A percentile compares a stretch with the other conserved stretches of the same genome.
phyloP scores from a whole-genome alignment of 768 basidiomycete species.

The Mycena vitilis region DNA sequence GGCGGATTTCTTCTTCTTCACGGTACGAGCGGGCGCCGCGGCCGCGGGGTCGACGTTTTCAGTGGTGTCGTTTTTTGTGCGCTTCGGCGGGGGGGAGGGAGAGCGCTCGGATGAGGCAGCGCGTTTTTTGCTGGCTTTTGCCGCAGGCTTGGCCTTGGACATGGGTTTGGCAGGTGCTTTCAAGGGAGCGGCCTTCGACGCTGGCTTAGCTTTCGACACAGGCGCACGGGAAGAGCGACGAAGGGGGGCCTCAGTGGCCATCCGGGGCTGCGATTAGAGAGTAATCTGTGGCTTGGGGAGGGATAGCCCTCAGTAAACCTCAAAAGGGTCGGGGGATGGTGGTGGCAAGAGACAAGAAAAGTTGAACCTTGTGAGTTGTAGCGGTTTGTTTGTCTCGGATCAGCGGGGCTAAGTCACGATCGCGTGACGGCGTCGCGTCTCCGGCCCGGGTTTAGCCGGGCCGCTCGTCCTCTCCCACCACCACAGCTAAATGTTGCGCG shows the following conservation, averaged over 20 bases:
- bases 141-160: conserved; percentile 49
- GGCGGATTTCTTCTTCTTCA: conserved; percentile 44
- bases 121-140: conserved; percentile 58
- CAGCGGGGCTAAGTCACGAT: conserved; percentile 2
- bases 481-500: conserved; percentile 8
- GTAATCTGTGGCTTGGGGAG: neutral
- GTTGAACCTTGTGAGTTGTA: neutral
- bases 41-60: conserved; percentile 61
- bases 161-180: conserved; percentile 52
- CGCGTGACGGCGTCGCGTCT: conserved; percentile 6
- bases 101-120: conserved; percentile 60
- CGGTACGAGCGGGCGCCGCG: conserved; percentile 50
- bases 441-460: neutral
- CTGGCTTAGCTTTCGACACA: conserved; percentile 54
- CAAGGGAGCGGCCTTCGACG: conserved; percentile 39
- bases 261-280: neutral
- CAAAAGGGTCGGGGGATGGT: conserved; percentile 12
- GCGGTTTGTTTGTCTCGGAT: neutral
- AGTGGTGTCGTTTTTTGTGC: conserved; percentile 50
- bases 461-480: neutral
- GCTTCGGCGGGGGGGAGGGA: conserved; percentile 61
- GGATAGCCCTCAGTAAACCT: conserved; percentile 39
- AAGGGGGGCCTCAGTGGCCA: conserved; percentile 50
- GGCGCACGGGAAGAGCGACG: conserved; percentile 66
- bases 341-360: conserved; percentile 24